Evolutionary conservation across 495 filamentous ascomycete genomes (phyloP), one percentile per base, ranked within the genome.

Genomic region (Tuber magnatum): DNA sequence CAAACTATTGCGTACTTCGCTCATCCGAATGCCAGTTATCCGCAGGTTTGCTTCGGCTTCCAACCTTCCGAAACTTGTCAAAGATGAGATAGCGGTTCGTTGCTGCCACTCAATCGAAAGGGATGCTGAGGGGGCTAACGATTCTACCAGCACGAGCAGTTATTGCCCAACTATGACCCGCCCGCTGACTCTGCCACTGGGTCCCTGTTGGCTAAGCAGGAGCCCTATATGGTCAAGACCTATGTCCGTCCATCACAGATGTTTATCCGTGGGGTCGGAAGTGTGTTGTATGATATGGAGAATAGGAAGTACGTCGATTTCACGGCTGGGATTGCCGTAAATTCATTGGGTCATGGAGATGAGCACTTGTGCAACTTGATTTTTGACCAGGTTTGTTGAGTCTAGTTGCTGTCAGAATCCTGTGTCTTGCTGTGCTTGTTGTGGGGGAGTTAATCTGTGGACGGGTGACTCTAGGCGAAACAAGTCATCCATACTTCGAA

Each of bases 261-360:
- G 84, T 97, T 99, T 84, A 88, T 92, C 69, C 93, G 89, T 81
- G 95, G 94, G 74, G 85, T 91, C 79, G 95, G 95, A 2, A 93
- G 89, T 72, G 93, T 94, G 82, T 83, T 99, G 70, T 97, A 89
- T 89, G 95, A 99, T 83, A 84, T 95, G 71, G 93, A 97, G 85
- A 92, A 94, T 82, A 86, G 92, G 70, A 89, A 89, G 78, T 99
- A 97, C 82, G 86, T 99, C 40, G 95, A 99, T 85, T 91, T 98
- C 76, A 98, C 94, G 0, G 92, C 94, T 12, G 95, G 95, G 43
- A 99, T 99, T 81, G 96, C 96, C 4, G 95, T 99, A 75, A 97
- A 93, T 85, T 89, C 91, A 32, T 88, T 99, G 38, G 95, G 95
- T 32, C 95, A 99, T 82, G 91, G 90, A 80, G 91, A 98, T 9